Evolutionary conservation across 2,329 filamentous ascomycete genomes (phyloP), one percentile per base, ranked within the genome.

Genomic region (Beauveria varroae): DNA sequence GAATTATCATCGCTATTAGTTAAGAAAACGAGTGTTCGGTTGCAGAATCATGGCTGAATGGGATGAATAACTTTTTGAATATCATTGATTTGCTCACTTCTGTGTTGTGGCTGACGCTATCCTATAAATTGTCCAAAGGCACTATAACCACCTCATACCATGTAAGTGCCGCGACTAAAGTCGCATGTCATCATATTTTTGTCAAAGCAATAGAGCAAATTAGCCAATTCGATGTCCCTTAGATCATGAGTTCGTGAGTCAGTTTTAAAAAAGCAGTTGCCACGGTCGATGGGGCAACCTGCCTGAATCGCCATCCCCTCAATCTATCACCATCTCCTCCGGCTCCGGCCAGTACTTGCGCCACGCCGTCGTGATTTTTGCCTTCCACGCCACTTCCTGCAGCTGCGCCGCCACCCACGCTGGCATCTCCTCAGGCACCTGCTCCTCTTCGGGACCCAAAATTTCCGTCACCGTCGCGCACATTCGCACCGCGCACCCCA

Each of bases 391-490:
- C 14, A 72, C 60, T n/a, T 71, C 68, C 16, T 63, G 56, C 34
- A 67, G 62, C 63, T 68, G 70, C 7, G 62, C 61, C 4, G 58
- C 18, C 22, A 70, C 58, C 72, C 71, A 74, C 7, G 57, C 51
- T 5, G 67, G 59, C 12, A 64, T 65, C 44, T 65, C 61, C 20
- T 59, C 30, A 5, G 66, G 60, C 6, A 62, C 57, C 3, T 54
- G 41, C 59, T 72, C 70, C n/a, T 64, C 63, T 1, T 62, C 62
- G 3, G 63, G 66, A 0, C 68, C 68, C 10, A 67, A 65, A 37
- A 62, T 57, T 44, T 69, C 69, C 0, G 67, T 63, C n/a, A 73
- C 64, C 18, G 69, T 61, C 1, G 65, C 68, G 61, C 68, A 72
- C 18, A 72, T 52, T 7, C 64, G 64, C 10, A 68, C 66, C 18